Conservation (phyloP, 371 early-diverging fungal species). For the Mucor lusitanicus region DNA sequence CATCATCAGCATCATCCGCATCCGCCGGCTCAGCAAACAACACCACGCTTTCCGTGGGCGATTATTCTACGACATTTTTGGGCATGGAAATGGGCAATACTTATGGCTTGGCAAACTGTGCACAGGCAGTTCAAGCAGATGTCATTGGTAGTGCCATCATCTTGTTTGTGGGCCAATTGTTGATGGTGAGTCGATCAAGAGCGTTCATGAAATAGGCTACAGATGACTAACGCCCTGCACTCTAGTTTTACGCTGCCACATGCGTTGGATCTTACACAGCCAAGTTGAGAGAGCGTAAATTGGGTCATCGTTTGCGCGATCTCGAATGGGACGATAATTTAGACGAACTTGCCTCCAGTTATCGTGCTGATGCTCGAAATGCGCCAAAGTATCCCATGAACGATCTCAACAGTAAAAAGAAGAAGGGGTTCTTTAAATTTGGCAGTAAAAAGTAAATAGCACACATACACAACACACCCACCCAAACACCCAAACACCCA, state of each 20-base stretch:
- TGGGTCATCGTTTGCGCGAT: constrained; percentile 53
- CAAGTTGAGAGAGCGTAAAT: constrained; percentile 41
- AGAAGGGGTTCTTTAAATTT: constrained; percentile 13
- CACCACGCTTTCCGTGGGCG: constrained; percentile 25
- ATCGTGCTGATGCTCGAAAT: constrained; percentile 40
- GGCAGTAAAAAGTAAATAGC: constrained; percentile 8
- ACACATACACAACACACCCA: neutral
- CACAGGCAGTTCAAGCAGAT: constrained; percentile 51
- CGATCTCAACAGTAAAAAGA: constrained; percentile 27
- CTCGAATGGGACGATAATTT: constrained; percentile 51
- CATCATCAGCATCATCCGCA: constrained; percentile 7
- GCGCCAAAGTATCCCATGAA: constrained; percentile 46
- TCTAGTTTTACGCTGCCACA: constrained; percentile 43
- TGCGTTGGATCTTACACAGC: constrained; percentile 39
- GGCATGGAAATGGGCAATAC: constrained; percentile 49
- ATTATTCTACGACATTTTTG: constrained; percentile 41
- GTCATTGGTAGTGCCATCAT: constrained; percentile 47
- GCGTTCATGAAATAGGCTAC: neutral
- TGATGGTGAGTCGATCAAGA: constrained; percentile 32
- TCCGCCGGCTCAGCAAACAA: constrained; percentile 7
- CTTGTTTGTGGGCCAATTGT: constrained; percentile 42
- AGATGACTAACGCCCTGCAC: neutral
- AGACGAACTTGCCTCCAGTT: constrained; percentile 39
- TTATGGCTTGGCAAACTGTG: constrained; percentile 51
- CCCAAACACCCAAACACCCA: too few relatives aligned